A percentile compares a stretch with the other conserved stretches of the same genome.
These are phyloP conservation scores for Fusarium xyrophilum DNA, from an alignment of 2,329 filamentous ascomycete genomes.

Conservation along the genomic window DNA sequence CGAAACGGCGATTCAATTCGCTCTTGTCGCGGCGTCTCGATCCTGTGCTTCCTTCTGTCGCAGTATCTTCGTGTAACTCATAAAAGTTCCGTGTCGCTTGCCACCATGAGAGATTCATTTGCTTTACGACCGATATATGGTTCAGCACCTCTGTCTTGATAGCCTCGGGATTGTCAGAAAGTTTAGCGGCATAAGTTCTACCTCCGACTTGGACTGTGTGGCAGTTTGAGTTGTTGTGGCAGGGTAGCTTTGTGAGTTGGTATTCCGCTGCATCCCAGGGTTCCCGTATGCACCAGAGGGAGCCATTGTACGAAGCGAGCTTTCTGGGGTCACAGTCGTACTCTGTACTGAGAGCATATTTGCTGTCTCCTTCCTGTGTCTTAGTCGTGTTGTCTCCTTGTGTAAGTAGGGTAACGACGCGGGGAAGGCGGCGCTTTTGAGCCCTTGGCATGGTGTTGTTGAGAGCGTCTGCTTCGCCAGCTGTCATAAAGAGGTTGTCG, in stretches of 20 bases:
- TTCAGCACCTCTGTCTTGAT: neutral
- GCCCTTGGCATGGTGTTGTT: neutral
- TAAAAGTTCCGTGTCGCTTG: neutral
- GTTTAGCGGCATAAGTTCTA: constrained; percentile 1
- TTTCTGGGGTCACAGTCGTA: neutral
- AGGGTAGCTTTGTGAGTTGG: neutral
- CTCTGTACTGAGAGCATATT: neutral
- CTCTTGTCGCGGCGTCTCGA: neutral
- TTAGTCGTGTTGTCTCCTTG: neutral
- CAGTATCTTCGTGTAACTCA: neutral
- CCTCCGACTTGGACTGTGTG: neutral
- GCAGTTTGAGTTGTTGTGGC: neutral
- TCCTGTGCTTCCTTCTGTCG: neutral
- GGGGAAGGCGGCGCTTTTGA: neutral
- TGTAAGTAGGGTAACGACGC: neutral
- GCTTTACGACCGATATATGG: neutral
- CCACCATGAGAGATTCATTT: neutral
- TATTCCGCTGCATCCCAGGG: neutral
- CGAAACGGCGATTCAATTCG: neutral
- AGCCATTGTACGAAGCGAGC: neutral
- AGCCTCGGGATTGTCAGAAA: neutral
- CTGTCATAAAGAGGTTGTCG: neutral
- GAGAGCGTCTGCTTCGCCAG: neutral
- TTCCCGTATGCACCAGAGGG: neutral
- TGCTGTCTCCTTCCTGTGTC: no score